These are phyloP conservation scores for Fusarium coffeatum DNA, from an alignment of 2,329 filamentous ascomycete genomes.

Conservation along the genomic window DNA sequence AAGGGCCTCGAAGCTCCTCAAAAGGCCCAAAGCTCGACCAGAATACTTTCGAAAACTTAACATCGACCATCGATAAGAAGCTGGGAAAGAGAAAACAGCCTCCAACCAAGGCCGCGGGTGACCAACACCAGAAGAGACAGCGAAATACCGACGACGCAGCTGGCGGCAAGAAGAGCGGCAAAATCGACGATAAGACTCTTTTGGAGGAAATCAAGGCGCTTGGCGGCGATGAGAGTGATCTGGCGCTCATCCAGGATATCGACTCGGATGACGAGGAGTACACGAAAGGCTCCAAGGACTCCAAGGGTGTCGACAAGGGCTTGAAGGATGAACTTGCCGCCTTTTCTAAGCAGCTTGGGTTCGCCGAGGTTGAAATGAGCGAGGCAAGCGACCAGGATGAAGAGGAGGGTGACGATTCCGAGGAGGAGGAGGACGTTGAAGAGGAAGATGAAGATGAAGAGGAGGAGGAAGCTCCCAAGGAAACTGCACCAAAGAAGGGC, in stretches of 20 bases:
- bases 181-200: constrained; percentile 56
- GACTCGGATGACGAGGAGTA: constrained; percentile 56
- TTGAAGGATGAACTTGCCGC: constrained; percentile 53
- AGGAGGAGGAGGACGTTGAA: constrained; percentile 49
- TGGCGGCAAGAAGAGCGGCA: constrained; percentile 40
- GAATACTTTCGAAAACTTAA: constrained; percentile 63
- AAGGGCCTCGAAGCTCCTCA: constrained; percentile 44
- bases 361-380: constrained; percentile 50
- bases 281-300: constrained; percentile 47
- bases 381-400: constrained; percentile 55
- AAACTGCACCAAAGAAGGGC: constrained; percentile 47
- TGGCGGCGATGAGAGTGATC: constrained; percentile 73
- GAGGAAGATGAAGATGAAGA: constrained; percentile 20
- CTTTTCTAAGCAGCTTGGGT: constrained; percentile 55
- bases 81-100: constrained; percentile 62
- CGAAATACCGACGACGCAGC: constrained; percentile 47
- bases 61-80: constrained; percentile 66
- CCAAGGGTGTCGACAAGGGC: constrained; percentile 55
- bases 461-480: constrained; percentile 47
- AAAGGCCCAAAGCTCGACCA: constrained; percentile 57
- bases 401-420: constrained; percentile 50
- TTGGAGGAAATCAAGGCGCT: constrained; percentile 73
- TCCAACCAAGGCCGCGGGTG: constrained; percentile 50
- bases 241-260: constrained; percentile 68
- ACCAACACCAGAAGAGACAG: constrained; percentile 54